Evolutionary conservation across 768 basidiomycete genomes (phyloP), one percentile per base, ranked within the genome.

Genomic region (Suillus hirtellus): DNA sequence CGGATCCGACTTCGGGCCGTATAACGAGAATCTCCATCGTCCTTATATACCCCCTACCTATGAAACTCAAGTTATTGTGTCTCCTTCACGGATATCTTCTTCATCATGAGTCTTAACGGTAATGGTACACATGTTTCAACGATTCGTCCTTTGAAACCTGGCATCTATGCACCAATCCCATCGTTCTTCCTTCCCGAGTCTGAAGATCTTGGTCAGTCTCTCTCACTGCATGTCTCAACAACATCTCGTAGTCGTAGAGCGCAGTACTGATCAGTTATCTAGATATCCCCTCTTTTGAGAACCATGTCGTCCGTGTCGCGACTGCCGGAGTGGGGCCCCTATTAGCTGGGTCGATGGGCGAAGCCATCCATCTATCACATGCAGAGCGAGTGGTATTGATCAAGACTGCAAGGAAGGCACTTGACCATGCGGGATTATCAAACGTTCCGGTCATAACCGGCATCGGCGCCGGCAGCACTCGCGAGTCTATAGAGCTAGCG

Each of bases 111-210:
- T 64, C 40, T 61, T 10, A 79, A 75, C 66, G 50, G 50, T 31
- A 62, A 71, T 27, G 63, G 64, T 12, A 43, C 63, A 19, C 68
- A 64, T 55, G 46, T 60, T 52, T 62, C 64, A 10, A 66, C 76
- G 50, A 72, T 77, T 62, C 88, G 91, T 61, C 82, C 84, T 19
- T 79, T 96, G 67, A 84, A 79, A 61, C 75, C 92, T 27, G 93
- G 95, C 50, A 85, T 96, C 62, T 95, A 84, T 76, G 89, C 91
- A 11, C 95, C 95, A 38, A 86, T 96, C 69, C 92, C 89, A 38
- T 86, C 93, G 17, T 96, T 96, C 80, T 95, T 93, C 81, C 73
- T 87, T 21, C 80, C 82, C 1, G 83, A 81, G 42, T 84, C 87
- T 47, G 92, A 96, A 75, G 93, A 95, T 68, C 84, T 96, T 61